Base-by-base conservation (phyloP, 1,139 yeast genomes). In the Suhomyces wounanorum region DNA sequence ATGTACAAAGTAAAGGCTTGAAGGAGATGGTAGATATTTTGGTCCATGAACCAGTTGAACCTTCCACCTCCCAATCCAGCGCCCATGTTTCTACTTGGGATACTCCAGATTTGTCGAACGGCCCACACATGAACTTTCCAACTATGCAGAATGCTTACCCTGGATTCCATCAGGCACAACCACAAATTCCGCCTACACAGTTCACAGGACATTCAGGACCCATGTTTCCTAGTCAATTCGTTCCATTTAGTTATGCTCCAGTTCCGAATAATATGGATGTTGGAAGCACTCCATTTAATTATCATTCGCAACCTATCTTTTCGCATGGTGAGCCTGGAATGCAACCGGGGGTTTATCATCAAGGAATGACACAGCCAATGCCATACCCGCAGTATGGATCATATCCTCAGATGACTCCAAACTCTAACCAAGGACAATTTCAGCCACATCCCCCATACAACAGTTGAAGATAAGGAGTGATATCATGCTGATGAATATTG, bases 11-110 rank as follows among this genome's bases (percentile, higher is more conserved):
- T 18, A 48, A 46, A 11, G 59, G 56, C 3, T 49, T 62, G 40
- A 50, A 59, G 36, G 54, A 45, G 8, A 61, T 63, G 66, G 67
- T 62, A 3, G 61, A 59, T 40, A 52, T 57, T 3, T 51, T 63
- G 23, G 63, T 55, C 8, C 48, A 50, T 25, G 56, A 48, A 9
- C 16, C 47, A 10, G 21, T 23, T 13, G 38, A 42, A n/a, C 11
- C 45, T 8, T n/a, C 48, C 6, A 8, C 38, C 23, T 6, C 43
- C 10, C 33, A 35, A 28, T 11, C 46, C 8, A 31, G 31, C 13
- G 21, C 47, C 13, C 35, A 35, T 13, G 26, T 33, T 10, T 25
- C 50, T n/a, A 36, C 40, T 8, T 48, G 48, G 49, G 46, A 40
- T 2, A 31, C 43, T 1, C 50, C 48, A 4, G 45, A 39, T 11